These are phyloP conservation scores for Dichotomocladium elegans DNA, from an alignment of 371 early-diverging fungal genomes.

Conservation along the genomic window DNA sequence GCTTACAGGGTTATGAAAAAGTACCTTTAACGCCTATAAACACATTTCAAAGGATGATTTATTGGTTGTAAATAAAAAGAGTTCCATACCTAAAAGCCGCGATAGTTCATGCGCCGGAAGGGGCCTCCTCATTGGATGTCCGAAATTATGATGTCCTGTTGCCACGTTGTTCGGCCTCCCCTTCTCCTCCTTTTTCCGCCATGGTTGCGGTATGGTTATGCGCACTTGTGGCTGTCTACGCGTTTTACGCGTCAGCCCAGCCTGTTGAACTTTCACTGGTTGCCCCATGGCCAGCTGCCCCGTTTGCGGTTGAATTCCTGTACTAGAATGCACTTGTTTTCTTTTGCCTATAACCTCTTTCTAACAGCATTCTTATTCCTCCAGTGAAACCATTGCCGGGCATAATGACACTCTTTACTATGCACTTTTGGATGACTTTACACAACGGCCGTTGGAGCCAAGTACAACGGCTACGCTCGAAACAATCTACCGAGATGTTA, in stretches of 20 bases:
- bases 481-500: conserved; percentile 41
- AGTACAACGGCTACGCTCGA: conserved; percentile 20
- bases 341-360: background rate
- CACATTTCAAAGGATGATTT: background rate
- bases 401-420: conserved; percentile 62
- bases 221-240: background rate
- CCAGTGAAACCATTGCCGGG: conserved; percentile 59
- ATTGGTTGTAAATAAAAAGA: conserved; percentile 1
- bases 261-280: conserved; percentile 52
- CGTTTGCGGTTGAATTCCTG: conserved; percentile 60
- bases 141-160: too few species aligned
- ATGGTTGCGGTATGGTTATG: background rate
- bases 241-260: conserved; percentile 24
- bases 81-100: too few species aligned
- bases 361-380: background rate
- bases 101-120: too few species aligned
- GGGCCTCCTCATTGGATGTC: too few species aligned
- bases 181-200: background rate
- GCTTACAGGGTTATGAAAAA: background rate
- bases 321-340: conserved; percentile 23
- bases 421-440: conserved; percentile 51
- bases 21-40: background rate
- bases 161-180: background rate
- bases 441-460: conserved; percentile 13
- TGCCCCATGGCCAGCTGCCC: conserved; percentile 58